Evolutionary conservation across 768 basidiomycete genomes (phyloP).

Genomic region (Thelephora ganbajun): DNA sequence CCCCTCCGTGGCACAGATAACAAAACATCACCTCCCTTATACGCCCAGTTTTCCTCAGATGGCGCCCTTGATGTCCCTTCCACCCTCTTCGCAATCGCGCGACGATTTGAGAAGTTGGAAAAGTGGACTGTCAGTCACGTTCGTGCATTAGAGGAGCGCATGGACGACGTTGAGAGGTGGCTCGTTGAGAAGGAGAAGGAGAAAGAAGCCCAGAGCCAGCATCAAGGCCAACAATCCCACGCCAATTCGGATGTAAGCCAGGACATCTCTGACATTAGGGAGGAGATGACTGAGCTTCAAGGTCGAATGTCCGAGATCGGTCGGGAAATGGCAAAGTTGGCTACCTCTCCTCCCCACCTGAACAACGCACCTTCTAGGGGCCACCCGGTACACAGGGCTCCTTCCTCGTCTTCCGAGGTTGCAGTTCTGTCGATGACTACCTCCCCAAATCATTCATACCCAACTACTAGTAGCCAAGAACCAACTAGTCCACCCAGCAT

Average conservation of each 20-base stretch:
- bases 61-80: constrained; percentile 65
- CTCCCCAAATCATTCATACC: constrained; percentile 15
- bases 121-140: constrained; percentile 85
- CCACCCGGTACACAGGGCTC: constrained; percentile 27
- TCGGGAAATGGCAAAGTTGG: constrained; percentile 66
- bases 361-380: constrained; percentile 37
- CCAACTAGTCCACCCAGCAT: constrained; percentile 46
- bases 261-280: constrained; percentile 37
- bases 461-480: constrained; percentile 25
- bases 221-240: neutral
- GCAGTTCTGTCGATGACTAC: constrained; percentile 23
- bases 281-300: constrained; percentile 61
- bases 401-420: constrained; percentile 34
- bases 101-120: constrained; percentile 79
- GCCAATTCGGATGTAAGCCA: constrained; percentile 5
- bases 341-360: constrained; percentile 37
- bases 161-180: constrained; percentile 87
- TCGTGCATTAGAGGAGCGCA: constrained; percentile 78
- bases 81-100: constrained; percentile 61
- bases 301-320: constrained; percentile 64
- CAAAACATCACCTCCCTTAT: constrained; percentile 39
- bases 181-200: constrained; percentile 74
- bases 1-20: constrained; percentile 40
- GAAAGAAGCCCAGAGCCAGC: constrained; percentile 22
- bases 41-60: constrained; percentile 60